A percentile compares a stretch with the other conserved stretches of the same genome.
These are phyloP conservation scores for Sporisorium exsertum DNA, from an alignment of 1,284 basidiomycete species.

Conservation along the genomic window DNA sequence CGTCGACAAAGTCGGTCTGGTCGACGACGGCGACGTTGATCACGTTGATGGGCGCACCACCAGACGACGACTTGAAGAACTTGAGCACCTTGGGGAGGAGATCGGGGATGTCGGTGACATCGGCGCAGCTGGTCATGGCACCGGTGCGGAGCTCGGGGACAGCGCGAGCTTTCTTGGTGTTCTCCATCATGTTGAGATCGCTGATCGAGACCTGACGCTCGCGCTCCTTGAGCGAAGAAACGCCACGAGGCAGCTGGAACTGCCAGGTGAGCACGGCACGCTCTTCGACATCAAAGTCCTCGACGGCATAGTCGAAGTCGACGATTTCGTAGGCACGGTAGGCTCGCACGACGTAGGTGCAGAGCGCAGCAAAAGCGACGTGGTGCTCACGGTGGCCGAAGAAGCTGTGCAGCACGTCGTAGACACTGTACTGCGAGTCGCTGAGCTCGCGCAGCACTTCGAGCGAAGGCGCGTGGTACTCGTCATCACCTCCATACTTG, in stretches of 20 bases:
- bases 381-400: slow-evolving; percentile 80
- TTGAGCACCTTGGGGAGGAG: slow-evolving; percentile 60
- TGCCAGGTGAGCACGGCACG: slow-evolving; percentile 68
- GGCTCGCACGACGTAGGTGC: slow-evolving; percentile 94
- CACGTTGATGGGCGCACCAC: slow-evolving; percentile 72
- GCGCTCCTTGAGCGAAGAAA: slow-evolving; percentile 52
- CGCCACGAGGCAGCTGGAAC: slow-evolving; percentile 73
- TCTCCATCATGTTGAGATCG: slow-evolving; percentile 61
- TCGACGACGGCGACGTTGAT: slow-evolving; percentile 79
- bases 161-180: slow-evolving; percentile 45
- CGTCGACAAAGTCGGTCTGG: slow-evolving; percentile 81
- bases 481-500: slow-evolving; percentile 83
- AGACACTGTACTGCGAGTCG: slow-evolving; percentile 96
- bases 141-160: slow-evolving; percentile 61
- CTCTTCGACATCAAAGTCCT: slow-evolving; percentile 76
- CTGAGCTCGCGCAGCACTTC: slow-evolving; percentile 92
- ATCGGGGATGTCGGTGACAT: slow-evolving; percentile 55
- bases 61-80: slow-evolving; percentile 51
- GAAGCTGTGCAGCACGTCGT: slow-evolving; percentile 95
- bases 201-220: slow-evolving; percentile 66
- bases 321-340: slow-evolving; percentile 95
- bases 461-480: slow-evolving; percentile 75
- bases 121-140: slow-evolving; percentile 66
- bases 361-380: slow-evolving; percentile 88
- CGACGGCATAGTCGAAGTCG: slow-evolving; percentile 86